These are phyloP conservation scores for Glebionis coronaria DNA, from an alignment of 129 eudicot species.

Conservation along the genomic window DNA sequence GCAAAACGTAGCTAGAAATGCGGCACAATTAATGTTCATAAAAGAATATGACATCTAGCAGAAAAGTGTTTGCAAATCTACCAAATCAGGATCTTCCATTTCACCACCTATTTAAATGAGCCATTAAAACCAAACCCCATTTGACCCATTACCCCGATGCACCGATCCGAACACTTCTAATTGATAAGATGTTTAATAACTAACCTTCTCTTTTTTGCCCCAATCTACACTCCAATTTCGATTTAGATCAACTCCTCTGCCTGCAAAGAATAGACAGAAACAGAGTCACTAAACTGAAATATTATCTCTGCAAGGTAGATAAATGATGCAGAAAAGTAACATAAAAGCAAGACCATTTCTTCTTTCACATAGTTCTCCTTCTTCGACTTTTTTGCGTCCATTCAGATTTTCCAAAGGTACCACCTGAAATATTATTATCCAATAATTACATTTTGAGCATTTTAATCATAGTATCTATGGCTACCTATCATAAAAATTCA, in stretches of 20 bases:
- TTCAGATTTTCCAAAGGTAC: constrained; percentile 94
- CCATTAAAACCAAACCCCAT: not conserved
- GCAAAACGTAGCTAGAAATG: not conserved
- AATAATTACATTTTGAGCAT: not conserved
- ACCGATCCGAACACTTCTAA: not conserved
- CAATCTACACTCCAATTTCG: constrained; percentile 99
- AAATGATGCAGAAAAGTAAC: not conserved
- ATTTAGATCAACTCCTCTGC: constrained; percentile 98
- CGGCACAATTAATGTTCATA: not conserved
- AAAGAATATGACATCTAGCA: not conserved
- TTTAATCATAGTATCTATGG: constrained; percentile 5
- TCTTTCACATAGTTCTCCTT: constrained; percentile 96
- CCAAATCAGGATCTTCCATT: not conserved
- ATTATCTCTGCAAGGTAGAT: not conserved
- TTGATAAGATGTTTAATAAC: constrained; percentile 10
- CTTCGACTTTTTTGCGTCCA: constrained; percentile 97
- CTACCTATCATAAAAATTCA: not conserved
- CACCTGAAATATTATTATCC: constrained; percentile 39
- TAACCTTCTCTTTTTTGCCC: constrained; percentile 98
- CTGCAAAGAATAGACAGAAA: constrained; percentile 47
- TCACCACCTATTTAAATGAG: not conserved
- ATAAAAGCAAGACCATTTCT: constrained; percentile 62
- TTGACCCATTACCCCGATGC: not conserved
- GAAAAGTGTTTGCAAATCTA: not conserved
- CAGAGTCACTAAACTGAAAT: constrained; percentile 16